phyloP scores from a whole-genome alignment of 768 basidiomycete species.

The Mycena rosella region DNA sequence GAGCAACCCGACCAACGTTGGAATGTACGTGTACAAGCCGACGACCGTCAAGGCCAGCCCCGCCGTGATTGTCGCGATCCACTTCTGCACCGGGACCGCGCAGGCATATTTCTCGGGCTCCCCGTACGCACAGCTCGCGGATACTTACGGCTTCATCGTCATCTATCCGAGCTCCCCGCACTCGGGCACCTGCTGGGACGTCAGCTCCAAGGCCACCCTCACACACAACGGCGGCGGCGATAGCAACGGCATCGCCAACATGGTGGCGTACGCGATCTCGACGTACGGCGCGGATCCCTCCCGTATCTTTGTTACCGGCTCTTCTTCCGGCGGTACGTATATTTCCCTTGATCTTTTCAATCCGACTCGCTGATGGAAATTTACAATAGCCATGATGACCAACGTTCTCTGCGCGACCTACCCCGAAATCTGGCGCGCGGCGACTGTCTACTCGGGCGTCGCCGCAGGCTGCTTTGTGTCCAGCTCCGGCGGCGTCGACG shows the following conservation, averaged over 20 bases:
- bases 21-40: neutral
- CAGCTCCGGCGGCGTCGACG: neutral
- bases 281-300: neutral
- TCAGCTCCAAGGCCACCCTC: neutral
- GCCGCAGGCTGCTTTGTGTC: neutral
- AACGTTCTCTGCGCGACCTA: neutral
- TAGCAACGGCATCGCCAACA: neutral
- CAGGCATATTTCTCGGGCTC: neutral
- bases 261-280: neutral
- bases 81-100: neutral
- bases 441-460: neutral
- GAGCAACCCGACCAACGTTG: neutral
- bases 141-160: neutral
- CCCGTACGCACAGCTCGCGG: neutral
- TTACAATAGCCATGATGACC: neutral
- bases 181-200: neutral
- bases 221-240: neutral
- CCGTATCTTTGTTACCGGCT: neutral
- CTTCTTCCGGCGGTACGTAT: neutral
- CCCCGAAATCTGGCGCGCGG: neutral
- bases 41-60: neutral
- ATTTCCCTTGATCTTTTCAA: no score
- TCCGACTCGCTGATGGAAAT: no score
- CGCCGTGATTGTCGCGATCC: neutral
- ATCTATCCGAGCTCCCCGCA: neutral